Base-by-base conservation (phyloP, 1,139 yeast genomes). In the Geotrichum europaeum region DNA sequence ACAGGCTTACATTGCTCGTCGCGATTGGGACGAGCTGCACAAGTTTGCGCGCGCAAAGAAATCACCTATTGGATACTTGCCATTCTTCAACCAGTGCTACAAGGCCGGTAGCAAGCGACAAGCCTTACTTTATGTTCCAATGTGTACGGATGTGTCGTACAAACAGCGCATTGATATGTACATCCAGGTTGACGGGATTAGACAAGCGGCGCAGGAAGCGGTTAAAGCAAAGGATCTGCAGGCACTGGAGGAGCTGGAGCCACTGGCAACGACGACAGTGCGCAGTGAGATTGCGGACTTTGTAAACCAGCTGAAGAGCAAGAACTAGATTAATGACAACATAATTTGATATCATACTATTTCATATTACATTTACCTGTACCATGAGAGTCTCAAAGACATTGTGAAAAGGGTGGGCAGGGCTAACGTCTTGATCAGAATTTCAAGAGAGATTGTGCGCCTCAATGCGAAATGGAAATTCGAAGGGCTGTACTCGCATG, bases 21-120 rank as follows among this genome's bases (percentile, higher is more conserved):
- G 81, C 7, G 84, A 85, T 57, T 89, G 87, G 77, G 88, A 85
- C 34, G 84, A 83, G 56, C 72, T 92, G 47, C 82, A 75, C 64
- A 74, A 77, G 49, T 78, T 82, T 68, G 77, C 81, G 0, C 73
- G 70, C 1, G 72, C 79, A 10, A 78, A 79, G 60, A 84, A 82
- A 66, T 81, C 95, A 0, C 90, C 92, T 0, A 87, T 90, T 60
- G 95, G 95, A 0, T 87, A 85, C 65, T 80, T 79, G 64, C 84
- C 86, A 1, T 84, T 90, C 65, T 87, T 80, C 56, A 78, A 80
- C 13, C 79, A 81, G 47, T 80, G 84, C 40, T 66, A 84, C 53
- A 77, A 77, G 34, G 76, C 81, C 43, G 81, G 82, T 0, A 86
- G 83, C 25, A 72, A 72, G 50, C 68, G 78, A 36, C 75, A 76